Percentiles rank a stretch among this genome's conserved stretches.
Evolutionary conservation across 108 stramenopile genomes (phyloP).

Genomic region (Hondaea fermentalgiana): DNA sequence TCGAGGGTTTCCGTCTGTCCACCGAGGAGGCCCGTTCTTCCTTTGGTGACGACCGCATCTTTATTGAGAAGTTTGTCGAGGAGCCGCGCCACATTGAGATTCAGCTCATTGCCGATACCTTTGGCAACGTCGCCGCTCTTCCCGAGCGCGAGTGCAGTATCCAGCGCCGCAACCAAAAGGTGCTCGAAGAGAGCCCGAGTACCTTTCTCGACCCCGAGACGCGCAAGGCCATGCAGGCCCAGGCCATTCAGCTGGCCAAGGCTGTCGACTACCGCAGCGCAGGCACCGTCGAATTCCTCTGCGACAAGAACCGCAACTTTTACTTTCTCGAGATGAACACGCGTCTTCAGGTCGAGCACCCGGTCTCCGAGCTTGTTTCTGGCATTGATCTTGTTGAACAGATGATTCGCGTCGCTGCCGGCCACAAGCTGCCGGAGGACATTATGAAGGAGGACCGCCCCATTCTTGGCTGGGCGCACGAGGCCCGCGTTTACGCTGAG

Average conservation of each 20-base stretch:
- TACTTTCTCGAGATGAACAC: conserved; percentile 99
- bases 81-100: conserved; percentile 95
- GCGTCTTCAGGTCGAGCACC: conserved; percentile 90
- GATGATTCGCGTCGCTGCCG: conserved; percentile 77
- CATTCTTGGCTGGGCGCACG: conserved; percentile 31
- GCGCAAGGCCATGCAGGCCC: conserved; percentile 68
- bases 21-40: conserved; percentile 69
- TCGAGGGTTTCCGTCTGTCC: conserved; percentile 63
- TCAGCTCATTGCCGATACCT: conserved; percentile 76
- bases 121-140: conserved; percentile 68
- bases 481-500: conserved; percentile 93
- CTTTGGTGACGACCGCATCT: conserved; percentile 86
- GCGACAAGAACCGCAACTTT: conserved; percentile 73
- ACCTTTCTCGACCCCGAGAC: conserved; percentile 53
- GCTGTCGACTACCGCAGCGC: conserved; percentile 75
- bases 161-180: conserved; percentile 96
- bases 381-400: conserved; percentile 82
- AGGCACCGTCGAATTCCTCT: conserved; percentile 93
- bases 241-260: conserved; percentile 62
- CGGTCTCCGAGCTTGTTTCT: conserved; percentile 83
- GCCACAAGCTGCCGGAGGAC: conserved; percentile 51
- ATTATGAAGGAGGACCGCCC: conserved; percentile 42
- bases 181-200: conserved; percentile 84
- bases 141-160: conserved; percentile 89
- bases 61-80: conserved; percentile 91